These are phyloP conservation scores for Pleurotus tuoliensis DNA, from an alignment of 768 basidiomycete genomes.

Conservation along the genomic window DNA sequence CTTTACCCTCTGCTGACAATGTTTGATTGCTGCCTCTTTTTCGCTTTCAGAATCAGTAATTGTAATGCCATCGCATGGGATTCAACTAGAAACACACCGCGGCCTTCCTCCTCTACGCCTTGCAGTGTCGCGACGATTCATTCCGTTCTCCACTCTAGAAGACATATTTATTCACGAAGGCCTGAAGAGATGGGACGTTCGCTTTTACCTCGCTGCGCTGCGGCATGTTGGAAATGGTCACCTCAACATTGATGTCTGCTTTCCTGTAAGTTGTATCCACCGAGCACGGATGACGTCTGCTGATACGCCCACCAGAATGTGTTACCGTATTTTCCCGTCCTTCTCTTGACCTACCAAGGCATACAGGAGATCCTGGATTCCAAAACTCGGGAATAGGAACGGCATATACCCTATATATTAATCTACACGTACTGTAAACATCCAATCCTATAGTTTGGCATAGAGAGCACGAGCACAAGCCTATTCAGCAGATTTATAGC, in stretches of 20 bases:
- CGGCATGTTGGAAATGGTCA: slow-evolving; percentile 24
- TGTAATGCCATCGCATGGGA: slow-evolving; percentile 60
- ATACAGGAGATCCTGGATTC: slow-evolving; percentile 44
- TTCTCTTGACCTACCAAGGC: slow-evolving; percentile 56
- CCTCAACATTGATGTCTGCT: slow-evolving; percentile 49
- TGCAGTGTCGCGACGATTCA: slow-evolving; percentile 46
- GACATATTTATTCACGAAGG: slow-evolving; percentile 77
- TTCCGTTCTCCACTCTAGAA: slow-evolving; percentile 48
- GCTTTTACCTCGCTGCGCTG: slow-evolving; percentile 60
- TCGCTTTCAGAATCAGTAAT: slow-evolving; percentile 63
- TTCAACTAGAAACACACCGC: slow-evolving; percentile 71
- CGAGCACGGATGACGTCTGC: background rate
- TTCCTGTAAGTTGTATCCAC: slow-evolving; percentile 41
- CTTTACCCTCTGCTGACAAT: background rate
- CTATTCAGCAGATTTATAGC: slow-evolving; percentile 11
- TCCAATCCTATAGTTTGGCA: background rate
- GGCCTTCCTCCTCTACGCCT: slow-evolving; percentile 44
- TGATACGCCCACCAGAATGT: slow-evolving; percentile 42
- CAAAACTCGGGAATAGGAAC: background rate
- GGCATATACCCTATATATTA: background rate
- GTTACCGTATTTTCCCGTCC: slow-evolving; percentile 58
- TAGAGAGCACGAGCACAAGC: background rate
- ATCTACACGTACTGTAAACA: background rate
- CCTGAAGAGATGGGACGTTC: slow-evolving; percentile 65
- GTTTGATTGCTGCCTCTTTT: slow-evolving; percentile 4